Evolutionary conservation across 257 asterid species (phyloP).

Genomic region (Anisodus tanguticus): DNA sequence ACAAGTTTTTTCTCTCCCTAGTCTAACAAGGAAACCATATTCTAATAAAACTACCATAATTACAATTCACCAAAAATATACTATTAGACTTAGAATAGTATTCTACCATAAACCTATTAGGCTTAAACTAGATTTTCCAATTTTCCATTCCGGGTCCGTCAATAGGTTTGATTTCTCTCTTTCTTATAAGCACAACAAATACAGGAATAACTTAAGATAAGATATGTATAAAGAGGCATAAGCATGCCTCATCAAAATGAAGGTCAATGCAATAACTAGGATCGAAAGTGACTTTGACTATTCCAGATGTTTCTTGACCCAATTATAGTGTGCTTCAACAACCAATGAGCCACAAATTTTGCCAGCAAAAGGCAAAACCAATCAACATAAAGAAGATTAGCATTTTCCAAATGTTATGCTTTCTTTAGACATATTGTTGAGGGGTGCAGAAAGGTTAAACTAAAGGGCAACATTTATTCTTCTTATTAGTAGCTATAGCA

Average conservation of each 20-base stretch:
- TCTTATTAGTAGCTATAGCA: background rate
- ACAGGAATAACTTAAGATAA: background rate
- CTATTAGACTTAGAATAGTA: no score
- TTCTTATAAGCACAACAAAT: background rate
- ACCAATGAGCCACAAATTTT: background rate
- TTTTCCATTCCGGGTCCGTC: no score
- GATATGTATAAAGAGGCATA: background rate
- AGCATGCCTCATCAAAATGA: background rate
- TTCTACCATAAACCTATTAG: no score
- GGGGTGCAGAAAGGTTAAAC: background rate
- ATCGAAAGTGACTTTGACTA: constrained; percentile 9
- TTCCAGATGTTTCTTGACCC: constrained; percentile 11
- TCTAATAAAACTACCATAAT: no score
- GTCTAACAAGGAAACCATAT: no score
- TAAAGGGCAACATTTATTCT: background rate
- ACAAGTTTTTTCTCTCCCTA: no score
- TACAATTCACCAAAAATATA: no score
- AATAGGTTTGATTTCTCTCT: background rate
- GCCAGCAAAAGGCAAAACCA: constrained; percentile 14
- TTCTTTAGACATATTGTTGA: constrained; percentile 22
- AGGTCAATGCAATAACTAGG: background rate
- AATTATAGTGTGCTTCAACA: background rate
- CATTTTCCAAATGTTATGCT: constrained; percentile 22
- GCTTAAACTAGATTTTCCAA: no score
- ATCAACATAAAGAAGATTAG: background rate